Evolutionary conservation across 202 grass and related monocot species (phyloP).

Genomic region (Panicum hallii): DNA sequence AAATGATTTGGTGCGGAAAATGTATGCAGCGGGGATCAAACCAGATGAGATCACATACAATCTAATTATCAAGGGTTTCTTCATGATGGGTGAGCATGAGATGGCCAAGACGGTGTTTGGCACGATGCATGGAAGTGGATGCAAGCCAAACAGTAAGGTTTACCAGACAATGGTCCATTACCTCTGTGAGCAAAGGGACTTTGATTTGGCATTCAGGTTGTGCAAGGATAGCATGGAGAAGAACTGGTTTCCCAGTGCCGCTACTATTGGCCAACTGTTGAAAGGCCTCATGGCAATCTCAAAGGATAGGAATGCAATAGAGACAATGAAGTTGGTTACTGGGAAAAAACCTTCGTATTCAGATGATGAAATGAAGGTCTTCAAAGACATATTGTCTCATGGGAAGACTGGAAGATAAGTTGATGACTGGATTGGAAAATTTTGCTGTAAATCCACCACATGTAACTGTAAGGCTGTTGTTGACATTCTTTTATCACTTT

Average conservation of each 20-base stretch:
- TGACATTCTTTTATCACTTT: conserved; percentile 46
- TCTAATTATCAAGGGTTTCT: conserved; percentile 93
- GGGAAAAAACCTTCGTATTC: conserved; percentile 67
- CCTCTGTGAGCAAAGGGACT: conserved; percentile 72
- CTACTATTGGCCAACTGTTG: conserved; percentile 62
- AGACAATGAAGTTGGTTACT: conserved; percentile 77
- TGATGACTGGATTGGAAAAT: conserved; percentile 34
- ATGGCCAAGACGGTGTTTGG: conserved; percentile 84
- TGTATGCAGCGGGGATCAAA: conserved; percentile 59
- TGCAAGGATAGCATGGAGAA: conserved; percentile 87
- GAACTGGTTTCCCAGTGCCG: conserved; percentile 76
- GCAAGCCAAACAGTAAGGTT: conserved; percentile 75
- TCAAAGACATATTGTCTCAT: conserved; percentile 68
- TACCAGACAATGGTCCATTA: conserved; percentile 99
- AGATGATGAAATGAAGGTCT: conserved; percentile 55
- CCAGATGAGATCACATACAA: conserved; percentile 91
- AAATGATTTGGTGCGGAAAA: conserved; percentile 66
- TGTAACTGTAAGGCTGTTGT: conserved; percentile 58
- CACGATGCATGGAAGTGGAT: conserved; percentile 74
- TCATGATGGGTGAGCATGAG: conserved; percentile 74
- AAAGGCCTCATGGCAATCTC: conserved; percentile 76
- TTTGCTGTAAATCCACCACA: conserved; percentile 56
- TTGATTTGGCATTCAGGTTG: conserved; percentile 72
- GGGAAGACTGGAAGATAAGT: conserved; percentile 54
- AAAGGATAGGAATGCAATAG: conserved; percentile 64